Conservation (phyloP, 2,329 filamentous ascomycete genomes). For the Sporothrix pseudoabietina region DNA sequence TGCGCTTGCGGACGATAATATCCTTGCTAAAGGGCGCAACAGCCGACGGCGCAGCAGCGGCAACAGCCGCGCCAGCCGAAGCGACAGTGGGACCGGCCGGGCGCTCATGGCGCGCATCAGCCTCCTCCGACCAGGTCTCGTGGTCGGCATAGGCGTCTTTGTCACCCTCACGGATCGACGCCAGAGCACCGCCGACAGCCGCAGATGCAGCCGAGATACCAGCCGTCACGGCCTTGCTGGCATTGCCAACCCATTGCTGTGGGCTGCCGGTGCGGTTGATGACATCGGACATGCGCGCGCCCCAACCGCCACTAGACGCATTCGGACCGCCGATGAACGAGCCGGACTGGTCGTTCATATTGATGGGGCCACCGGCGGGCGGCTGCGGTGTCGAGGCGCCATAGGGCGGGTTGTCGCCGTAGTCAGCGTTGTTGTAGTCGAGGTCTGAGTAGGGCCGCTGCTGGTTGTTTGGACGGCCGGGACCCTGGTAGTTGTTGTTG, state of each 20-base stretch:
- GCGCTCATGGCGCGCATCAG: slow-evolving; percentile 61
- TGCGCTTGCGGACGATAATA: slow-evolving; percentile 53
- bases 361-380: slow-evolving; percentile 6
- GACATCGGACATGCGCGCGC: slow-evolving; percentile 77
- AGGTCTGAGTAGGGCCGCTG: slow-evolving; percentile 35
- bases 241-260: slow-evolving; percentile 83
- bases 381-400: slow-evolving; percentile 43
- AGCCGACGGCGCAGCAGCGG: neutral
- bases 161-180: slow-evolving; percentile 82
- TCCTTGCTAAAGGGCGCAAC: neutral
- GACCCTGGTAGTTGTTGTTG: neutral
- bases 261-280: slow-evolving; percentile 82
- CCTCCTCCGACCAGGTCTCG: slow-evolving; percentile 90
- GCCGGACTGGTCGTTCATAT: slow-evolving; percentile 34
- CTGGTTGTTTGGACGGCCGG: slow-evolving; percentile 29
- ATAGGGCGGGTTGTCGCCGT: slow-evolving; percentile 56
- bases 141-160: slow-evolving; percentile 80
- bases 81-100: neutral
- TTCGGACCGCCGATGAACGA: slow-evolving; percentile 42
- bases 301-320: slow-evolving; percentile 56
- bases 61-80: neutral
- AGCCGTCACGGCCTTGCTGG: slow-evolving; percentile 77
- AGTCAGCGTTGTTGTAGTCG: slow-evolving; percentile 53
- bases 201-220: slow-evolving; percentile 82
- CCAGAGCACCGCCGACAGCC: slow-evolving; percentile 78